phyloP scores from a whole-genome alignment of 768 basidiomycete species.

The Tricholoma bakamatsutake region DNA sequence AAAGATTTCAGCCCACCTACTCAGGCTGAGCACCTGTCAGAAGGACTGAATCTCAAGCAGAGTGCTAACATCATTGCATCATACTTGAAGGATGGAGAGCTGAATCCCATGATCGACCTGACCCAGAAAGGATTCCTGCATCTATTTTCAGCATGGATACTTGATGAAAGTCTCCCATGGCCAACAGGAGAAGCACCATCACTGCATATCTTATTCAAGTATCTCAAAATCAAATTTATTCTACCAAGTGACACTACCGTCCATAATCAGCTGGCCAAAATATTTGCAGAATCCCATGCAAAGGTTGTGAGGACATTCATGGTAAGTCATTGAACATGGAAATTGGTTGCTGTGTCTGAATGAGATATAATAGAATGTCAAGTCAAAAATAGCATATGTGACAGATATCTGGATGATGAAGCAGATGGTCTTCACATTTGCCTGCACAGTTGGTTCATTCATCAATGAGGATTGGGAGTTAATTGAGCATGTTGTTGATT shows the following conservation, averaged over 20 bases:
- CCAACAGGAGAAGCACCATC: conserved; percentile 20
- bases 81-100: conserved; percentile 26
- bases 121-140: conserved; percentile 22
- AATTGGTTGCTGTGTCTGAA: neutral
- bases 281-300: too few species aligned
- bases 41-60: too few species aligned
- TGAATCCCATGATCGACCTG: conserved; percentile 21
- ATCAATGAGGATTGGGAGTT: neutral
- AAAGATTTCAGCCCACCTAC: too few species aligned
- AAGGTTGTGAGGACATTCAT: neutral
- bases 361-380: neutral
- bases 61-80: neutral
- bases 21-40: too few species aligned
- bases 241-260: conserved; percentile 20
- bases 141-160: conserved; percentile 27
- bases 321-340: neutral
- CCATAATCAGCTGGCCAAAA: conserved; percentile 8
- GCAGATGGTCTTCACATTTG: neutral
- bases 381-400: neutral
- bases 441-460: conserved; percentile 8
- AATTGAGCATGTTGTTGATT: too few species aligned
- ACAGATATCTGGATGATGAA: neutral
- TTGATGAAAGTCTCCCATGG: conserved; percentile 26
- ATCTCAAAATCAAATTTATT: conserved; percentile 4
- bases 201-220: conserved; percentile 16